Conservation (phyloP, 2,329 filamentous ascomycete species). For the Helotiales sp. region DNA sequence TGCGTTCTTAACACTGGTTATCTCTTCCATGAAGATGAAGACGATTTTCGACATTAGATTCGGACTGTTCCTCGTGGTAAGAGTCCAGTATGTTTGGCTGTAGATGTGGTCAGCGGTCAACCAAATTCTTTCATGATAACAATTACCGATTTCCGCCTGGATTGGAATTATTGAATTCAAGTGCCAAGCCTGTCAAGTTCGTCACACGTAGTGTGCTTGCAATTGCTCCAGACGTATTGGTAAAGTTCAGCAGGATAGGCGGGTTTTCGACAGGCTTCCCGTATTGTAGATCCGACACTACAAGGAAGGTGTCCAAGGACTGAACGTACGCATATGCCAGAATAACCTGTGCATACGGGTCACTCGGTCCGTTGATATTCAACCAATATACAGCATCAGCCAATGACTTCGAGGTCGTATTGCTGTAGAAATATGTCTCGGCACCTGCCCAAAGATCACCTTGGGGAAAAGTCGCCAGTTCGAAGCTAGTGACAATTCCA, state of each 20-base stretch:
- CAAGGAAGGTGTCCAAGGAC: constrained; percentile 3
- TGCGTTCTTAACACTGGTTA: constrained; percentile 13
- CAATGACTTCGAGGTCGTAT: constrained; percentile 10
- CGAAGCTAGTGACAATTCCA: constrained; percentile 24
- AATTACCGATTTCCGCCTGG: constrained; percentile 24
- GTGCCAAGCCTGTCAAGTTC: constrained; percentile 20
- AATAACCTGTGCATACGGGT: constrained; percentile 20
- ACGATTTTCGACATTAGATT: constrained; percentile 19
- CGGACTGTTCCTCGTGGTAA: constrained; percentile 20
- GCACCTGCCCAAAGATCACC: constrained; percentile 21
- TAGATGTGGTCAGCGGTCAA: constrained; percentile 6
- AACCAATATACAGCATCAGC: constrained; percentile 18
- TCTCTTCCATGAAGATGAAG: constrained; percentile 25
- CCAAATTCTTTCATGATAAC: background rate
- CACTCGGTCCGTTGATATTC: constrained; percentile 14
- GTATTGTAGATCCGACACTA: constrained; percentile 17
- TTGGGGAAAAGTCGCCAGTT: constrained; percentile 40
- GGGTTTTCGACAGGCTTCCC: constrained; percentile 23
- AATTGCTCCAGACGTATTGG: constrained; percentile 12
- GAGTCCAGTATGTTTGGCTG: constrained; percentile 22
- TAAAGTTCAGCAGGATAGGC: constrained; percentile 23
- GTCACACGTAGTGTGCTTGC: constrained; percentile 19
- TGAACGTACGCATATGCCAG: constrained; percentile 19
- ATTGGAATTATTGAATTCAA: constrained; percentile 24
- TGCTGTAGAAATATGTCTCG: constrained; percentile 11